Evolutionary conservation across 2,329 filamentous ascomycete species (phyloP).

Genomic region (Exophiala lecanii-corni): DNA sequence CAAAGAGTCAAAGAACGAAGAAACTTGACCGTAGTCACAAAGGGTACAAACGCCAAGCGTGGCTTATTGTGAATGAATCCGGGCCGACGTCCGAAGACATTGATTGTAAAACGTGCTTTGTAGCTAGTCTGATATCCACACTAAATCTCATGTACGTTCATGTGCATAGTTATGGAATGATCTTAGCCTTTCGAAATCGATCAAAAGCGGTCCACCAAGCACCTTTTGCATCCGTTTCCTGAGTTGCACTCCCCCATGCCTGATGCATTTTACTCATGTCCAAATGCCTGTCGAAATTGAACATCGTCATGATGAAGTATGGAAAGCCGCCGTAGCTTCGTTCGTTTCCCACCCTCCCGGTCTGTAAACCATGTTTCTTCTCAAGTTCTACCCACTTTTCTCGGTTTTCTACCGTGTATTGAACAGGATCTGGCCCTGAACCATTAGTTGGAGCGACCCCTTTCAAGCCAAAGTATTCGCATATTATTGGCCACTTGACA

Average conservation of each 20-base stretch:
- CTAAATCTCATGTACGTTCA: no score
- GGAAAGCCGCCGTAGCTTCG: constrained; percentile 4
- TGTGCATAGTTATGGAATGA: constrained; percentile 9
- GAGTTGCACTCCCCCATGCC: not conserved
- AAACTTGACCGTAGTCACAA: no score
- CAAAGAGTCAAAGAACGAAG: no score
- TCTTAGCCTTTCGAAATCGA: constrained; percentile 2
- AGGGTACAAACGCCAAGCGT: no score
- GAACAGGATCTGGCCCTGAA: not conserved
- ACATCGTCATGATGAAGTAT: constrained; percentile 8
- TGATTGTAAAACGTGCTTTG: no score
- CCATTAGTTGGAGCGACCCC: constrained; percentile 4
- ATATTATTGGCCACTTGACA: constrained; percentile 6
- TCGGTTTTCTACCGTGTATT: not conserved
- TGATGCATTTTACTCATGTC: constrained; percentile 4
- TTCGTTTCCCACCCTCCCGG: constrained; percentile 3
- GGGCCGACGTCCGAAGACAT: no score
- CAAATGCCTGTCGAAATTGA: constrained; percentile 5
- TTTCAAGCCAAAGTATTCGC: constrained; percentile 8
- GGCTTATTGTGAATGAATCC: no score
- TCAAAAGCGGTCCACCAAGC: constrained; percentile 7
- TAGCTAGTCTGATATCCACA: no score
- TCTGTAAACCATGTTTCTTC: constrained; percentile 6
- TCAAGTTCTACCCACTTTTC: constrained; percentile 4
- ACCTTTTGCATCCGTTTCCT: constrained; percentile 2